Conservation (phyloP, 78 protist species). For the Isochrysis galbana region DNA sequence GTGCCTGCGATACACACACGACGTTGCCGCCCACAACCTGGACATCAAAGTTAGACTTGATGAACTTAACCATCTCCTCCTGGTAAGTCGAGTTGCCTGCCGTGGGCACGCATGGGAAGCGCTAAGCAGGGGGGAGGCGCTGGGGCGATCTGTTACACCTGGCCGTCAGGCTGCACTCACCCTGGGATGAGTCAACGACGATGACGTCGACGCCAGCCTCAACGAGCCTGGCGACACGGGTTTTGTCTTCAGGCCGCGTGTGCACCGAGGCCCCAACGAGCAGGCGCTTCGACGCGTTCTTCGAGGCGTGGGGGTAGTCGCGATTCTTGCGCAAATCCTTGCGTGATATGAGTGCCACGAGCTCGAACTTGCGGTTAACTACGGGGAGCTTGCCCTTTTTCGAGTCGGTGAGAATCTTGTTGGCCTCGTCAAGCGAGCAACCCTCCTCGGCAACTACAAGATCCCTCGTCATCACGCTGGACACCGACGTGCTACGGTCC, state of each 20-base stretch:
- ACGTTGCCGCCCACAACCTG: constrained; percentile 87
- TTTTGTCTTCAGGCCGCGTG: constrained; percentile 67
- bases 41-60: constrained; percentile 38
- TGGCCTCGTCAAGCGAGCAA: constrained; percentile 76
- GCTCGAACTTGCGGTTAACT: constrained; percentile 69
- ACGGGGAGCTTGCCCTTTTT: constrained; percentile 83
- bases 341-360: constrained; percentile 74
- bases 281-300: constrained; percentile 52
- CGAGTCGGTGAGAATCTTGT: constrained; percentile 57
- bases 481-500: constrained; percentile 51
- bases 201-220: constrained; percentile 78
- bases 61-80: constrained; percentile 54
- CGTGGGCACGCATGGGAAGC: neutral
- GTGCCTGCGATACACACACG: constrained; percentile 76
- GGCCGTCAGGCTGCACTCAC: neutral
- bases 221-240: constrained; percentile 58
- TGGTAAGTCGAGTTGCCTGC: constrained; percentile 68
- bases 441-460: constrained; percentile 54
- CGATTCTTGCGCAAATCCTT: constrained; percentile 79
- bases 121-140: too few species aligned
- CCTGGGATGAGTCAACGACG: constrained; percentile 68
- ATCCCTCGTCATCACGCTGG: constrained; percentile 77
- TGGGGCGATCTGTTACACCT: neutral
- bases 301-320: constrained; percentile 72
- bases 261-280: constrained; percentile 81